These are phyloP conservation scores for Aspergillus glaucus DNA, from an alignment of 2,329 filamentous ascomycete genomes.

Conservation along the genomic window DNA sequence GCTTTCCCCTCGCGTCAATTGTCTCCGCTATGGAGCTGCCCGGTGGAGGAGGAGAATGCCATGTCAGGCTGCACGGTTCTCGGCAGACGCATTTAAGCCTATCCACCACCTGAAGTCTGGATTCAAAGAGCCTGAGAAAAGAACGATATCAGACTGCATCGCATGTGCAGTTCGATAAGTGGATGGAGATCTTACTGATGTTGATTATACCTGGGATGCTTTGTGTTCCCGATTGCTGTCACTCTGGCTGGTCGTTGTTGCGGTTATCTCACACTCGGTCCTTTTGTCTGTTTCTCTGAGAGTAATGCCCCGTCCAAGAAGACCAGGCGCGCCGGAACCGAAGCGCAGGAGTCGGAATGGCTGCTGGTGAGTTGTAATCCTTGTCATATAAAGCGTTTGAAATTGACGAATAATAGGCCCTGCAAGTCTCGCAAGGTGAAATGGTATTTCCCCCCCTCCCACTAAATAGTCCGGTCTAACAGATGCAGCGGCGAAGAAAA, in stretches of 20 bases:
- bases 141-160: no score
- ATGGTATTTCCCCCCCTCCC: constrained; percentile 44
- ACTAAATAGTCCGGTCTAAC: constrained; percentile 8
- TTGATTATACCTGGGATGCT: constrained; percentile 13
- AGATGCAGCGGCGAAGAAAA: constrained; percentile 62
- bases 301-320: constrained; percentile 59
- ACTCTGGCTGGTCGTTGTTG: constrained; percentile 10
- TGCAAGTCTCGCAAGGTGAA: constrained; percentile 76
- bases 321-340: constrained; percentile 56
- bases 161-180: constrained; percentile 1
- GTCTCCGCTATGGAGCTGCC: constrained; percentile 7
- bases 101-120: no score
- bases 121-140: no score
- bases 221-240: constrained; percentile 14
- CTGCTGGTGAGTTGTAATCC: constrained; percentile 53
- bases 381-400: neutral
- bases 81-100: no score
- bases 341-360: constrained; percentile 63
- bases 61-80: no score
- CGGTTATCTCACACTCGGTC: constrained; percentile 7
- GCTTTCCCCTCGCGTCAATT: neutral
- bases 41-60: neutral
- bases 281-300: constrained; percentile 11
- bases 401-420: constrained; percentile 47
- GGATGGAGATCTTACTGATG: constrained; percentile 20